Base-by-base conservation (phyloP, 2,329 filamentous ascomycete species). In the Fusarium sp. region DNA sequence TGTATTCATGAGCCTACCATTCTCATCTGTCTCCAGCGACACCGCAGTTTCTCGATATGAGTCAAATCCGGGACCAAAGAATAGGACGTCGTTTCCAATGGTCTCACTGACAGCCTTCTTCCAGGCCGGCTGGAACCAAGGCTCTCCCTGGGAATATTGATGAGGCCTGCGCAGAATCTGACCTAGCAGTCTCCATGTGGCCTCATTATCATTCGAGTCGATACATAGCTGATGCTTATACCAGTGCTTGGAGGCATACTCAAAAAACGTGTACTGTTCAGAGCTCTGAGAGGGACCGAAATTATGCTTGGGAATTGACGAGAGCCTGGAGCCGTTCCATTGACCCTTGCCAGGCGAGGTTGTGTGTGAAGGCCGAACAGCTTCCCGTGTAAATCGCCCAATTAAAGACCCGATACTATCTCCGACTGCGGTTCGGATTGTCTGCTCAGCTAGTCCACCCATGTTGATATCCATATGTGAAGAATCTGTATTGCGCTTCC, bases 171-270 rank as follows among this genome's bases (percentile, higher is more conserved):
- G 56, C 7, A 62, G 11, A 22, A 71, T n/a, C 10, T 36, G 44
- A 6, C 61, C 36, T 6, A 70, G 45, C 3, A 55, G 39, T 13
- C 36, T 55, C 66, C 68, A 70, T 8, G 50, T 58, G 22, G 12
- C 20, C 9, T n/a, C 18, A 2, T 42, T 30, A 0, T 30, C 17
- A 5, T 1, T 15, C 3, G 17, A 17, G 5, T 36, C 15, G 8
- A 58, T 22, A 17, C 11, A 9, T 4, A 39, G 45, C 6, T 18
- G 48, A 15, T 66, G 66, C 8, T 22, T 26, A 7, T 32, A 52
- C 61, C 66, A 71, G 8, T 55, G n/a, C 1, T 26, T 14, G 6
- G 17, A 32, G 5, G 61, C 61, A 22, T 71, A 66, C 1, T 58
- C 9, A 1, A 30, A 34, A 13, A 71, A 70, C 3, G 13, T 20